phyloP scores from a whole-genome alignment of 106 monocot species.

The Agapanthus africanus region DNA sequence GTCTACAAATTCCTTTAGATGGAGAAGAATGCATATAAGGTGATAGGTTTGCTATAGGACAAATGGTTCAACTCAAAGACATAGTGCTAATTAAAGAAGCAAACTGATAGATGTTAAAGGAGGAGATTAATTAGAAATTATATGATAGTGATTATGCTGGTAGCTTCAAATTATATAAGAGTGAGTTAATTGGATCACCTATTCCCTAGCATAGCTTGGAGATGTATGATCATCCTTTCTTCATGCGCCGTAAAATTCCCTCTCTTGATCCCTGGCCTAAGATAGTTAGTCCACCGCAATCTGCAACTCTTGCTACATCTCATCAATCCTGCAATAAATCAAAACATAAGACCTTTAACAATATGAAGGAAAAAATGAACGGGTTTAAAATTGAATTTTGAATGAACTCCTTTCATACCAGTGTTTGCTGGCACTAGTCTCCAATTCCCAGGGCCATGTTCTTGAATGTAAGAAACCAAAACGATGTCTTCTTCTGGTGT shows the following conservation, averaged over 20 bases:
- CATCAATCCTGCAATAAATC: conserved; percentile 20
- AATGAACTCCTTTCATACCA: conserved; percentile 6
- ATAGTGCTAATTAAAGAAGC: no score
- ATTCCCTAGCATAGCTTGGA: conserved; percentile 33
- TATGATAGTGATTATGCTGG: no score
- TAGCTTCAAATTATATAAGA: neutral
- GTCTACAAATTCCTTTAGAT: no score
- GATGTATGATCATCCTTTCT: conserved; percentile 32
- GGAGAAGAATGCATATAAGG: no score
- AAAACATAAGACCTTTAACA: no score
- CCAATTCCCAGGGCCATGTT: conserved; percentile 39
- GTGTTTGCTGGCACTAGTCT: conserved; percentile 21
- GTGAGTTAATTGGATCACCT: conserved; percentile 10
- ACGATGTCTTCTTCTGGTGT: conserved; percentile 38
- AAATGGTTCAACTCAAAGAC: no score
- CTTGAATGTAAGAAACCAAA: conserved; percentile 29
- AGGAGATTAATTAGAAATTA: neutral
- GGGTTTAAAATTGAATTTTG: neutral
- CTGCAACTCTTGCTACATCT: conserved; percentile 48
- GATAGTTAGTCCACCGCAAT: conserved; percentile 43
- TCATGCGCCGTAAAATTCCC: conserved; percentile 40
- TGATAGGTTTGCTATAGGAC: no score
- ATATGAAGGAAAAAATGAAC: no score
- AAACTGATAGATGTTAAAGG: neutral
- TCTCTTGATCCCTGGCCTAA: conserved; percentile 42